Evolutionary conservation across 768 basidiomycete species (phyloP).

Genomic region (Termitomyces sp.): DNA sequence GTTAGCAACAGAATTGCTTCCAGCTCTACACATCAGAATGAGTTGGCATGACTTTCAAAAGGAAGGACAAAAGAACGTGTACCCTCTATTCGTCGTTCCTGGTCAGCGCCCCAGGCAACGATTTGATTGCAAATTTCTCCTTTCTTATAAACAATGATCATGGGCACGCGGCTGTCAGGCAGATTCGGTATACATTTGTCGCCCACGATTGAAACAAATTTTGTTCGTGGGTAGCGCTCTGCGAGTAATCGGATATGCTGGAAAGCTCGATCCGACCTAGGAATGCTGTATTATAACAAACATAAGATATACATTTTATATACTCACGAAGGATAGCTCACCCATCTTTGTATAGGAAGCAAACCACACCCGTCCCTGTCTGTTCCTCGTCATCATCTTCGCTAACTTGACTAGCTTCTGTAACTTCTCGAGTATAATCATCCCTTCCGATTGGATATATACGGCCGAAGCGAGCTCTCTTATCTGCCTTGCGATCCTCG

Average conservation of each 20-base stretch:
- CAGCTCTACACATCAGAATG: slow-evolving; percentile 41
- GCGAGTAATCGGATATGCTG: slow-evolving; percentile 70
- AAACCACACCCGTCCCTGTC: slow-evolving; percentile 87
- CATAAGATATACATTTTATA: background rate
- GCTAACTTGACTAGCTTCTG: slow-evolving; percentile 77
- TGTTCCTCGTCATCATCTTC: slow-evolving; percentile 61
- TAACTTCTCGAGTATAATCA: slow-evolving; percentile 93
- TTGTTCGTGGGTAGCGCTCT: slow-evolving; percentile 80
- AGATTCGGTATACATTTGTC: slow-evolving; percentile 96
- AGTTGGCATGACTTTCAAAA: slow-evolving; percentile 3
- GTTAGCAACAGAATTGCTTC: slow-evolving; percentile 64
- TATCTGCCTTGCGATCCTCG: slow-evolving; percentile 53
- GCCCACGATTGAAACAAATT: slow-evolving; percentile 94
- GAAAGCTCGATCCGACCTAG: slow-evolving; percentile 72
- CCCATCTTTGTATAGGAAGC: slow-evolving; percentile 95
- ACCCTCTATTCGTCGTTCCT: slow-evolving; percentile 78
- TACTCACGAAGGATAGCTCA: slow-evolving; percentile 31
- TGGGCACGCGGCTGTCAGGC: slow-evolving; percentile 86
- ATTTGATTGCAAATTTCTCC: slow-evolving; percentile 90
- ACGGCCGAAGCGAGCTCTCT: slow-evolving; percentile 69
- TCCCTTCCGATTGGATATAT: slow-evolving; percentile 88
- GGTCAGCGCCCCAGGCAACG: slow-evolving; percentile 77
- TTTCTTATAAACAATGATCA: slow-evolving; percentile 86
- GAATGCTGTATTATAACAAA: slow-evolving; percentile 44
- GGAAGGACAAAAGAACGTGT: background rate